Percentiles rank a stretch among this genome's conserved stretches.
These are phyloP conservation scores for Volutella citrinella DNA, from an alignment of 2,329 filamentous ascomycete genomes.

Conservation along the genomic window DNA sequence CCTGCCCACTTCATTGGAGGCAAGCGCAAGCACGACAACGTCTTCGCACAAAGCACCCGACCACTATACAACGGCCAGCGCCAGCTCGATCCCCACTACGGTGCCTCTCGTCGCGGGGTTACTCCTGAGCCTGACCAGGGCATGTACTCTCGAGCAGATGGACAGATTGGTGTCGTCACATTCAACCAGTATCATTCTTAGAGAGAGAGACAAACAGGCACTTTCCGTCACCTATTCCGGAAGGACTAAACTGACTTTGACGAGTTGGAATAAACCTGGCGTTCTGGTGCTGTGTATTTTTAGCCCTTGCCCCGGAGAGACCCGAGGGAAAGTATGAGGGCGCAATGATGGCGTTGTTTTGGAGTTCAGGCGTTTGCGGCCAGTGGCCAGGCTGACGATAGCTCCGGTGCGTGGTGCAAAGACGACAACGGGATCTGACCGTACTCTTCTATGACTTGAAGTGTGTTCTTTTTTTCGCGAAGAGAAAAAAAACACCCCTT, in stretches of 20 bases:
- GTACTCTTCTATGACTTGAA: too few species aligned
- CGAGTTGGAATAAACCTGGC: slow-evolving; percentile 14
- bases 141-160: slow-evolving; percentile 35
- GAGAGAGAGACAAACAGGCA: neutral
- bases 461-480: too few species aligned
- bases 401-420: too few species aligned
- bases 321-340: slow-evolving; percentile 13
- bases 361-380: slow-evolving; percentile 28
- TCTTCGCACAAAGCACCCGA: slow-evolving; percentile 30
- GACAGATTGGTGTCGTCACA: slow-evolving; percentile 26
- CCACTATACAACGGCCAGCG: slow-evolving; percentile 37
- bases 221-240: too few species aligned
- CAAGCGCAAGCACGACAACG: slow-evolving; percentile 36
- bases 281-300: slow-evolving; percentile 24
- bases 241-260: slow-evolving; percentile 5
- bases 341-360: slow-evolving; percentile 18
- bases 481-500: too few species aligned
- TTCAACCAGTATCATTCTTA: slow-evolving; percentile 29
- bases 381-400: too few species aligned
- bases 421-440: too few species aligned
- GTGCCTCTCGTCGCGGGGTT: slow-evolving; percentile 18
- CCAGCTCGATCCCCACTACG: slow-evolving; percentile 32
- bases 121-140: slow-evolving; percentile 29
- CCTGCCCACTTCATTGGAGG: slow-evolving; percentile 27
- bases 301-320: slow-evolving; percentile 14